These are phyloP conservation scores for Musa troglodytarum DNA, from an alignment of 176 grass and related monocot species.

Conservation along the genomic window DNA sequence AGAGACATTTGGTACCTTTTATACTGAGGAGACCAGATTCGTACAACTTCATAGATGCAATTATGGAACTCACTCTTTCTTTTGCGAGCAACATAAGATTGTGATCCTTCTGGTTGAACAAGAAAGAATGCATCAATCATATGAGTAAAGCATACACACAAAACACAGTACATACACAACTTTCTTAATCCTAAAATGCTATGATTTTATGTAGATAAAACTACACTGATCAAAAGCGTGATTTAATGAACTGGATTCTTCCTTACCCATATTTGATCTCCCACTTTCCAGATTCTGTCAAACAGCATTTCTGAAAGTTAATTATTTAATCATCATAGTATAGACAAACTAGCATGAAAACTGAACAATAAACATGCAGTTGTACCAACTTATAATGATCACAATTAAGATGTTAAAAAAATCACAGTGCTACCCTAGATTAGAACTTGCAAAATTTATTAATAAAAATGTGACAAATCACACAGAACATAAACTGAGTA, in stretches of 20 bases:
- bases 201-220: neutral
- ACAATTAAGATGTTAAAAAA: no score
- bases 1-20: slow-evolving; percentile 15
- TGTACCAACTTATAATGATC: neutral
- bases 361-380: neutral
- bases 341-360: neutral
- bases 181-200: neutral
- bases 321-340: neutral
- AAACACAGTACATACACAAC: neutral
- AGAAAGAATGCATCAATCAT: neutral
- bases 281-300: slow-evolving; percentile 11
- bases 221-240: neutral
- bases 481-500: no score
- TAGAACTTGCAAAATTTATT: neutral
- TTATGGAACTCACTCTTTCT: slow-evolving; percentile 14
- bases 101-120: slow-evolving; percentile 6
- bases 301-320: neutral
- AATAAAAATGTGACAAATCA: no score
- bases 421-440: no score
- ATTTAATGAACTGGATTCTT: neutral
- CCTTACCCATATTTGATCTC: slow-evolving; percentile 17
- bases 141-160: neutral
- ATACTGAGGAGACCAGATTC: slow-evolving; percentile 17
- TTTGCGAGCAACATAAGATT: slow-evolving; percentile 6
- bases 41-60: slow-evolving; percentile 19